phyloP scores from a whole-genome alignment of 805 yeast genomes.

The Kazachstania bromeliacearum region DNA sequence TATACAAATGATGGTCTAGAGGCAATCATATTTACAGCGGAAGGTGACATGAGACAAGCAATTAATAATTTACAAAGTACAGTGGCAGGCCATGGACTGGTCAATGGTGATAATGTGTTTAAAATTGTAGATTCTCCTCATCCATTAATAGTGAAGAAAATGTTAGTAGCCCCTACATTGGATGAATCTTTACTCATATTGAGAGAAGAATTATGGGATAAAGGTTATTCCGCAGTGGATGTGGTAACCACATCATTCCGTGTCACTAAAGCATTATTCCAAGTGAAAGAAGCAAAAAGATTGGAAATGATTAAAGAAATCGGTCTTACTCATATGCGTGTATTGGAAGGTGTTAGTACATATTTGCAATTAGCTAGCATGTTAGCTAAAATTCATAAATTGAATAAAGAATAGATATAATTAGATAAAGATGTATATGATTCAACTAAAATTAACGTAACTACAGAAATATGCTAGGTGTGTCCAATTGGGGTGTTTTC shows the following conservation, averaged over 20 bases:
- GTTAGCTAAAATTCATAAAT: slow-evolving; percentile 44
- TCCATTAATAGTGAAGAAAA: slow-evolving; percentile 70
- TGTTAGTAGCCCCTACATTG: slow-evolving; percentile 48
- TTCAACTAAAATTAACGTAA: no score
- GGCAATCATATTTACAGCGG: slow-evolving; percentile 89
- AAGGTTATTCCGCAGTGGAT: slow-evolving; percentile 90
- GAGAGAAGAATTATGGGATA: slow-evolving; percentile 60
- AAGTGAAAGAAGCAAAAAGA: slow-evolving; percentile 56
- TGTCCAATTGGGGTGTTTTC: no score
- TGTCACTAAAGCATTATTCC: slow-evolving; percentile 69
- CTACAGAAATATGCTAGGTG: no score
- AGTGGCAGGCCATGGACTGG: slow-evolving; percentile 85
- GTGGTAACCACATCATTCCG: slow-evolving; percentile 84
- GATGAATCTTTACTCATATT: slow-evolving; percentile 60
- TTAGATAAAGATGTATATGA: no score
- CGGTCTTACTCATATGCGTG: slow-evolving; percentile 86
- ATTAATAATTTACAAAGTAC: slow-evolving; percentile 89
- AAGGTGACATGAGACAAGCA: slow-evolving; percentile 99
- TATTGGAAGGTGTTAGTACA: slow-evolving; percentile 86
- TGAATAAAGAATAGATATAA: slow-evolving; percentile 11
- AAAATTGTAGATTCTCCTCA: slow-evolving; percentile 95
- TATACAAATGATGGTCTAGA: slow-evolving; percentile 84
- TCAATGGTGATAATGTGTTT: slow-evolving; percentile 87
- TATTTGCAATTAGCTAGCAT: slow-evolving; percentile 80
- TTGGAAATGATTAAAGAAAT: slow-evolving; percentile 75